Evolutionary conservation across 2,329 filamentous ascomycete species (phyloP), one percentile per base, ranked within the genome.

Genomic region (Diplodia scrobiculata): DNA sequence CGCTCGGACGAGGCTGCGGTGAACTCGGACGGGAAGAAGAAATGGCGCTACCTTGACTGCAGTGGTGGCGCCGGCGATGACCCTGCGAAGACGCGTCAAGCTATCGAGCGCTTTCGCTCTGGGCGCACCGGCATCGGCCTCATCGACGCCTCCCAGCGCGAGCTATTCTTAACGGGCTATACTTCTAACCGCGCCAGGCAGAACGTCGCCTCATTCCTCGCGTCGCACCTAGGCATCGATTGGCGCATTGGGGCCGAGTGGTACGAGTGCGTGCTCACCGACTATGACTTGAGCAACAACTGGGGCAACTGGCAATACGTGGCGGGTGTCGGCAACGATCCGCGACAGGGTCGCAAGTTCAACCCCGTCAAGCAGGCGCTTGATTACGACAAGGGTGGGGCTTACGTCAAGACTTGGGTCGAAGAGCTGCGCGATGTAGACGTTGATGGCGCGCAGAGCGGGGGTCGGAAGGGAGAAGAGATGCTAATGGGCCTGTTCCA

Each of bases 271-370:
- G 79, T 90, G 72, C 81, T 93, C 2, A 81, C 89, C 34, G 91
- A 95, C 73, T 92, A 93, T 73, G 91, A 94, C 70, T 83, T 90
- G 0, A 86, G 84, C 14, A 89, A 84, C 67, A 93, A 93, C 70
- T 94, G 90, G 90, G 87, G 87, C 10, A 92, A 92, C 71, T 93
- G 90, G 91, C 90, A 92, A 75, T 94, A 94, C 68, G 86, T 91
- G 0, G 84, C 90, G 0, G 91, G 91, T 0, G 89, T 94, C 0
- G 91, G 91, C 7, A 93, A 92, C 69, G 90, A 94, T 70, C 91
- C 90, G 0, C 80, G 90, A 6, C 85, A 89, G 70, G 85, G 85
- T 0, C 82, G 91, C n/a, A 85, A 90, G 14, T 93, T 93, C 81
- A 94, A 94, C 72, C 90, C 90, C 0, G 86, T 94, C 58, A 93